A percentile compares a stretch with the other conserved stretches of the same genome.
Conservation (phyloP, 192 early-diverging fungal genomes). For the Ambispora gerdemannii region DNA sequence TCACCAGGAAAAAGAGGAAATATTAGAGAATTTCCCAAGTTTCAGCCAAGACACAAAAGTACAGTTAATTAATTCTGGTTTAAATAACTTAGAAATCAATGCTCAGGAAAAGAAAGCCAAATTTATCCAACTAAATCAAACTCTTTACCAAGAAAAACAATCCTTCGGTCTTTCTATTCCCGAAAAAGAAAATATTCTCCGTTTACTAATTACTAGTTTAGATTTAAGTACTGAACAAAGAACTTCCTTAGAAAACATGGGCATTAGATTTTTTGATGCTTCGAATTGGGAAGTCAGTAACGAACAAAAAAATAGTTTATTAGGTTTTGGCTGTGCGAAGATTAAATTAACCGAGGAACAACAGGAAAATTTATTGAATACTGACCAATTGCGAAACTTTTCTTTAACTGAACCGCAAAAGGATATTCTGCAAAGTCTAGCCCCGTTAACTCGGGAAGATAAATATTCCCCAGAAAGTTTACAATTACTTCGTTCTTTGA, state of each 20-base stretch:
- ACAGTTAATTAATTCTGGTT: not conserved
- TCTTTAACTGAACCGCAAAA: constrained; percentile 5
- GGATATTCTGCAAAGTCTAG: not conserved
- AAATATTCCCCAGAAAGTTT: not conserved
- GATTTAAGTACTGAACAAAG: not conserved
- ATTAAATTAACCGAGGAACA: constrained; percentile 3
- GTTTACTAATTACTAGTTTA: not conserved
- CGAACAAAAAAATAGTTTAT: constrained; percentile 5
- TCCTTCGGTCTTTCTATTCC: not conserved
- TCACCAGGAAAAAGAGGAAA: not conserved
- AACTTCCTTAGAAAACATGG: constrained; percentile 3
- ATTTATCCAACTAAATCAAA: not conserved
- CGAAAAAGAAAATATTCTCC: constrained; percentile 1
- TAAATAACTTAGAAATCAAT: not conserved
- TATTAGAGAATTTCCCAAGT: not conserved
- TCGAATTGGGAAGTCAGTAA: not conserved
- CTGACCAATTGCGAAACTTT: not conserved
- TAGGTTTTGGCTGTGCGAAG: not conserved
- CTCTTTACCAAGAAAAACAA: not conserved
- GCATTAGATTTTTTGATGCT: constrained; percentile 21
- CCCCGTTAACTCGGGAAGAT: constrained; percentile 1
- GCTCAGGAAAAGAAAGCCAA: constrained; percentile 9
- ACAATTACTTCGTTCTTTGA: not conserved
- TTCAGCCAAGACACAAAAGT: not conserved
- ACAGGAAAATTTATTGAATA: not conserved